These are phyloP conservation scores for Corrigiola litoralis DNA, from an alignment of 179 eudicot genomes.

Conservation along the genomic window DNA sequence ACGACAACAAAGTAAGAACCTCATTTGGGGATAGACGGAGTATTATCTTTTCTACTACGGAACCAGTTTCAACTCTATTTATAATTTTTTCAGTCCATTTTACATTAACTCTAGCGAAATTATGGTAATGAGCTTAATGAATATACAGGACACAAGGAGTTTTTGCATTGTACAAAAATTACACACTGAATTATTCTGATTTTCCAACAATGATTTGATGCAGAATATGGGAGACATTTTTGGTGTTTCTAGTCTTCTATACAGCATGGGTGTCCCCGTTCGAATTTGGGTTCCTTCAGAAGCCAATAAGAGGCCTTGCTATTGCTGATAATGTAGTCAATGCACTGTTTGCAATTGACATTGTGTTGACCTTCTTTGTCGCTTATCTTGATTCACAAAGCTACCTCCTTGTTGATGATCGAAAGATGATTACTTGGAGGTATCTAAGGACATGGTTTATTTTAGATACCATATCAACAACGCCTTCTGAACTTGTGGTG, in stretches of 20 bases:
- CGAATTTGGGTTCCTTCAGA: conserved; percentile 56
- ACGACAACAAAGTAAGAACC: too few species aligned
- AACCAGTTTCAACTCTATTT: too few species aligned
- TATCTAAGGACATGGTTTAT: conserved; percentile 48
- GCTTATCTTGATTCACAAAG: conserved; percentile 64
- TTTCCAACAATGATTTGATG: conserved; percentile 3
- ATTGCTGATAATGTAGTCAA: conserved; percentile 64
- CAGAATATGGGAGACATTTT: conserved; percentile 60
- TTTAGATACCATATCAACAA: conserved; percentile 58
- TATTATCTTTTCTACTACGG: too few species aligned
- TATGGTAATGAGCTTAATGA: too few species aligned
- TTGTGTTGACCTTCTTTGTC: conserved; percentile 62
- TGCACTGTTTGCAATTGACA: conserved; percentile 58
- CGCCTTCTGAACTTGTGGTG: conserved; percentile 53
- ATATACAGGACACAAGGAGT: too few species aligned
- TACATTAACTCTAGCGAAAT: too few species aligned
- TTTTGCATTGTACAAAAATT: too few species aligned
- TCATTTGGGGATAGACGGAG: too few species aligned
- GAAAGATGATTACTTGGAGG: conserved; percentile 49
- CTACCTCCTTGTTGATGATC: conserved; percentile 57
- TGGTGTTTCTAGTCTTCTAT: conserved; percentile 61
- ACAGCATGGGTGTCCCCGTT: conserved; percentile 84
- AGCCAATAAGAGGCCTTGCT: conserved; percentile 36
- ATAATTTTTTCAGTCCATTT: too few species aligned
- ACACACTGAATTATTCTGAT: neutral